phyloP scores from a whole-genome alignment of 2,329 filamentous ascomycete species.

The Trichoderma afroharzianum region DNA sequence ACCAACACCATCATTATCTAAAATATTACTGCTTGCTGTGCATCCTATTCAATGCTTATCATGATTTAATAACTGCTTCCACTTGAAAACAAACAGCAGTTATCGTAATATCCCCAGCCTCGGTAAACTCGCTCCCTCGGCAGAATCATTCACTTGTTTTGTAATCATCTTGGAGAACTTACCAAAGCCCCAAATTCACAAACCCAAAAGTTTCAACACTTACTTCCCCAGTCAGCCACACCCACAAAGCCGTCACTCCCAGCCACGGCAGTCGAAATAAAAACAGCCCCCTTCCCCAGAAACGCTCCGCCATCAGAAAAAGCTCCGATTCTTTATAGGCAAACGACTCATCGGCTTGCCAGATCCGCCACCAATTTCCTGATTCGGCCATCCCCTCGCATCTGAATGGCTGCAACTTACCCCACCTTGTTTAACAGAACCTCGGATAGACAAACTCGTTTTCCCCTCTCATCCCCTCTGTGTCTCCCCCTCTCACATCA shows the following conservation, averaged over 20 bases:
- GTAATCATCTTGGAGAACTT: neutral
- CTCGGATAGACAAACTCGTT: neutral
- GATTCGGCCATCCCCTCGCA: constrained; percentile 3
- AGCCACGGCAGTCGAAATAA: neutral
- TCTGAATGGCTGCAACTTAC: constrained; percentile 6
- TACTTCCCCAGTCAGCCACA: neutral
- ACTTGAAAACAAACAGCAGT: neutral
- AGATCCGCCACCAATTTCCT: neutral
- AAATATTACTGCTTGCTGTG: neutral
- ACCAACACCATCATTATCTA: neutral
- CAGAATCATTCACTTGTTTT: neutral
- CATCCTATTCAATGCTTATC: neutral
- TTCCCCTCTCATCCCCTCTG: neutral
- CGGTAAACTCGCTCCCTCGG: neutral
- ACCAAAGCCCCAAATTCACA: neutral
- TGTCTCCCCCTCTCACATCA: neutral
- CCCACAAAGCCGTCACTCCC: neutral
- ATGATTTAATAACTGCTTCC: neutral
- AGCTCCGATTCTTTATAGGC: neutral
- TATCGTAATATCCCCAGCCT: neutral
- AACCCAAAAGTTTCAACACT: neutral
- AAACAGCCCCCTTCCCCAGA: neutral
- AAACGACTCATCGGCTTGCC: neutral
- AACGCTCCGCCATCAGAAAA: neutral
- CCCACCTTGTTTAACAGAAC: neutral